Evolutionary conservation across 306 rosid genomes (phyloP), one percentile per base, ranked within the genome.

Genomic region (Gleditsia sinensis): DNA sequence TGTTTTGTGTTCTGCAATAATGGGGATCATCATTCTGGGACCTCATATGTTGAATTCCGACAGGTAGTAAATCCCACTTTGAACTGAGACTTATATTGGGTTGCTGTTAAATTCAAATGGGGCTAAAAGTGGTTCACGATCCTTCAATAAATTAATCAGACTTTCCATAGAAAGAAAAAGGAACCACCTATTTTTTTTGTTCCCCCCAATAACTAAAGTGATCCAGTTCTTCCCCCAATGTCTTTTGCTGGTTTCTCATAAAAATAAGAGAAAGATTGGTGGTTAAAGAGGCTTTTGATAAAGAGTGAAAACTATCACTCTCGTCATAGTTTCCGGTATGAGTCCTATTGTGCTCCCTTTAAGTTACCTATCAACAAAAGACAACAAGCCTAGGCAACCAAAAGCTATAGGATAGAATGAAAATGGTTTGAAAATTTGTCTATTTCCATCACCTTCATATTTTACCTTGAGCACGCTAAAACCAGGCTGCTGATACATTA

Each of bases 191-290:
- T 51, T 45, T 49, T 77, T 33, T 62, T 78, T 67, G 76, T 78
- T 60, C 84, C 78, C 82, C 83, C 88, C 80, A 85, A 55, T 71
- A 81, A 78, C 86, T 88, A 89, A 94, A 91, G 97, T 88, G 80
- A 86, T 81, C 83, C 81, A 83, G 85, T 86, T 87, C 86, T 87
- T 87, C 82, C 82, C 91, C 89, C 96, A 77, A 88, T 82, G 89
- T 82, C 88, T 89, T 86, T 84, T 78, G 74, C 80, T 25, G 57
- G 69, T 83, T 83, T 75, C 83, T 81, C 92, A 92, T 94, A 80
- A 92, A 94, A 92, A 91, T 88, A 90, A 88, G 99, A 94, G 93
- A 94, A 91, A 89, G 95, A 83, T 83, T 67, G 86, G 69, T 84
- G 51, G 75, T 66, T 81, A 88, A 95, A 90, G 89, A 88, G 80